phyloP scores from a whole-genome alignment of 1,284 basidiomycete genomes.

The Singerocomus inundabilis region DNA sequence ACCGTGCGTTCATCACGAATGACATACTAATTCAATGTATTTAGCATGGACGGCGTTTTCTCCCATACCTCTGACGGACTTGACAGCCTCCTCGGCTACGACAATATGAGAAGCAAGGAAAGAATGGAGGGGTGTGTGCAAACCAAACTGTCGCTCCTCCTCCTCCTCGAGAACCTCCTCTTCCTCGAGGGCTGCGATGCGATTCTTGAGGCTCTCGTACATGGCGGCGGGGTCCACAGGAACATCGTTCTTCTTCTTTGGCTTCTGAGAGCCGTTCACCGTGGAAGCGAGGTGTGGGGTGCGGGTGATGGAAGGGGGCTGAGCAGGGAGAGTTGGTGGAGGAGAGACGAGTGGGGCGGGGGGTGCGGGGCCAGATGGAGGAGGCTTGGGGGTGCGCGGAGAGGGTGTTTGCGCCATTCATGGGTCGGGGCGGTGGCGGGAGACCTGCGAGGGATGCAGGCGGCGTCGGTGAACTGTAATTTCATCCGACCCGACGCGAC shows the following conservation, averaged over 20 bases:
- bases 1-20: conserved; percentile 13
- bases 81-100: conserved; percentile 79
- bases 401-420: conserved; percentile 31
- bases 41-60: conserved; percentile 78
- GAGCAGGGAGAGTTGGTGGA: conserved; percentile 36
- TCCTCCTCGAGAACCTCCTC: conserved; percentile 81
- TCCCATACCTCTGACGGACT: conserved; percentile 72
- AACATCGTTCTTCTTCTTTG: conserved; percentile 66
- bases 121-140: conserved; percentile 28
- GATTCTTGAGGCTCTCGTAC: conserved; percentile 81
- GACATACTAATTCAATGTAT: conserved; percentile 76
- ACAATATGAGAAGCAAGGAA: conserved; percentile 12
- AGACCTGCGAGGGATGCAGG: conserved; percentile 29
- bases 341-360: conserved; percentile 49
- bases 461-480: conserved; percentile 27
- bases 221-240: conserved; percentile 77
- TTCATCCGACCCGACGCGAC: not conserved
- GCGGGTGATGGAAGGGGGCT: conserved; percentile 30
- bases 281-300: conserved; percentile 32
- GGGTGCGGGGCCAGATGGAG: conserved; percentile 58
- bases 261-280: conserved; percentile 49
- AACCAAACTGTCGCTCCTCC: conserved; percentile 73
- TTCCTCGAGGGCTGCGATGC: conserved; percentile 82
- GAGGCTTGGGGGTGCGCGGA: conserved; percentile 35
- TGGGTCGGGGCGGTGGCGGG: conserved; percentile 15